Evolutionary conservation across 2,329 filamentous ascomycete species (phyloP).

Genomic region (Tolypocladium pustulatum): DNA sequence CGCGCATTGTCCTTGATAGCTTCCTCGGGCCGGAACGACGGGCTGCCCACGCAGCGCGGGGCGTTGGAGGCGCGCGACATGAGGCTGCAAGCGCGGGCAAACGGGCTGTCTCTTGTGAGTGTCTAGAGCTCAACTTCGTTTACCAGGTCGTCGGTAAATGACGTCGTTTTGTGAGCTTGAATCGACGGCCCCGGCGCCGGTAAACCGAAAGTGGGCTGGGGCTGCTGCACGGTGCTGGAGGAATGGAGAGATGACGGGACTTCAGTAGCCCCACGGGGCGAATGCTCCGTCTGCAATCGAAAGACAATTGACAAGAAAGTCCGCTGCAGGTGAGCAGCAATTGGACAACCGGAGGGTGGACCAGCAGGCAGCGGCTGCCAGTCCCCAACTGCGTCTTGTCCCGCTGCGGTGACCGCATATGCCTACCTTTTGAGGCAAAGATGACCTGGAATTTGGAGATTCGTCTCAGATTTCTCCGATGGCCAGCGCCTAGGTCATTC

Average conservation of each 20-base stretch:
- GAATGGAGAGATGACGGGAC: background rate
- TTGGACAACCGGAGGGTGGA: background rate
- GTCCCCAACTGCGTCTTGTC: background rate
- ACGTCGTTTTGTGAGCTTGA: background rate
- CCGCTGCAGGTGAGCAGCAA: background rate
- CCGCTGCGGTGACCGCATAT: too few species aligned
- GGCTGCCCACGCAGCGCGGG: slow-evolving; percentile 32
- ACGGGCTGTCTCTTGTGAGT: background rate
- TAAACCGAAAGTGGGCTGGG: background rate
- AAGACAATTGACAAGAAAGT: background rate
- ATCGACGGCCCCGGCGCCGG: background rate
- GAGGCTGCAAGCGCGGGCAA: background rate
- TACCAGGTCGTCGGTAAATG: background rate
- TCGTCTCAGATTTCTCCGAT: too few species aligned
- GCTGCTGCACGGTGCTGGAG: background rate
- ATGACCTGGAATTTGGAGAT: too few species aligned
- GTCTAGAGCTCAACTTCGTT: background rate
- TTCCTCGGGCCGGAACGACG: slow-evolving; percentile 30
- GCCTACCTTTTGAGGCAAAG: too few species aligned
- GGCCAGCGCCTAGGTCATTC: too few species aligned
- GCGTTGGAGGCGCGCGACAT: slow-evolving; percentile 19
- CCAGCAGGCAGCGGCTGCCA: background rate
- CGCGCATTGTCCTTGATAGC: slow-evolving; percentile 27
- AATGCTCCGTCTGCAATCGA: too few species aligned
- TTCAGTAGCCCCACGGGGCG: too few species aligned